Conservation (phyloP, 345 rosid genomes). For the Eutrema heterophyllum region DNA sequence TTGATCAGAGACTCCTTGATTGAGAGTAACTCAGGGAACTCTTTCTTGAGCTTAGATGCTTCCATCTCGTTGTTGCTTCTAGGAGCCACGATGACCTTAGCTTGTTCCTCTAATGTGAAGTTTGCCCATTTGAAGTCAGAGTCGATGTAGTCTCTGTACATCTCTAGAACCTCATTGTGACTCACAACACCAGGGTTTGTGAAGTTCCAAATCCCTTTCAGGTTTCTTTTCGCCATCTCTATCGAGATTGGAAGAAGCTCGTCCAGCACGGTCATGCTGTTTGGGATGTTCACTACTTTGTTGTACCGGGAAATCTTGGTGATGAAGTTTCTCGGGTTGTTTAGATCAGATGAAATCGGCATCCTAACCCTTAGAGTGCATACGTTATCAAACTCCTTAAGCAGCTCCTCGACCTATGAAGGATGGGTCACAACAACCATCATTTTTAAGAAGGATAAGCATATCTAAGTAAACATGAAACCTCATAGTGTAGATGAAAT, state of each 20-base stretch:
- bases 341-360: slow-evolving; percentile 51
- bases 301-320: slow-evolving; percentile 42
- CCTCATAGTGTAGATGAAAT: background rate
- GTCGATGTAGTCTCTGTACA: slow-evolving; percentile 43
- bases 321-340: slow-evolving; percentile 47
- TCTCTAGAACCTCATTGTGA: slow-evolving; percentile 46
- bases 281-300: slow-evolving; percentile 53
- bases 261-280: slow-evolving; percentile 56
- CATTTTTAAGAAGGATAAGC: background rate
- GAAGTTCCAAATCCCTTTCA: slow-evolving; percentile 51
- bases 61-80: slow-evolving; percentile 57
- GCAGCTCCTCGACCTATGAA: slow-evolving; percentile 50
- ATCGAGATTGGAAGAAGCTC: slow-evolving; percentile 51
- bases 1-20: slow-evolving; percentile 47
- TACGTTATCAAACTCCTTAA: slow-evolving; percentile 41
- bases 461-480: background rate
- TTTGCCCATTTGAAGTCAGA: slow-evolving; percentile 43
- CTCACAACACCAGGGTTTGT: slow-evolving; percentile 53
- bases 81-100: slow-evolving; percentile 46
- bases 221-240: slow-evolving; percentile 52
- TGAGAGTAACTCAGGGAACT: slow-evolving; percentile 46
- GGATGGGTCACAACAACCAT: background rate
- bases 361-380: slow-evolving; percentile 49
- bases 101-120: slow-evolving; percentile 48
- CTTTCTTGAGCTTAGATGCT: slow-evolving; percentile 41